Evolutionary conservation across 2,329 filamentous ascomycete species (phyloP).

Genomic region (Polytolypa hystricis): DNA sequence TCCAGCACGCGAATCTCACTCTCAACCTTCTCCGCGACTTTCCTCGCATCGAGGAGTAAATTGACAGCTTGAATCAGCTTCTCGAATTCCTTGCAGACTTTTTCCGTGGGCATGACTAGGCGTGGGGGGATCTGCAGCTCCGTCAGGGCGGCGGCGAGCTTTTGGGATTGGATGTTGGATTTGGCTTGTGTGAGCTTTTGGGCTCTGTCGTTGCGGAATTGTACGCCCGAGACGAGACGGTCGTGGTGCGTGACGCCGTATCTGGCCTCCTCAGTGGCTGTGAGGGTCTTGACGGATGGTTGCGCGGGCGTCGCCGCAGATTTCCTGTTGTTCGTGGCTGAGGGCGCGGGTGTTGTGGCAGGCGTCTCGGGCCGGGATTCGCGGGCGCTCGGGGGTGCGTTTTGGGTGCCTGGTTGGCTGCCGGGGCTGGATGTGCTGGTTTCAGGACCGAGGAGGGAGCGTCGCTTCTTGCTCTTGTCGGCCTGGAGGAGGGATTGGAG

Average conservation of each 20-base stretch:
- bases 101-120: slow-evolving; percentile 40
- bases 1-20: slow-evolving; percentile 38
- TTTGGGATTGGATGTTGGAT: slow-evolving; percentile 39
- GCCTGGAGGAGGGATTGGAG: slow-evolving; percentile 71
- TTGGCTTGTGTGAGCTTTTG: slow-evolving; percentile 40
- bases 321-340: slow-evolving; percentile 26
- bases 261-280: slow-evolving; percentile 60
- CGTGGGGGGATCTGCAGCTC: slow-evolving; percentile 37
- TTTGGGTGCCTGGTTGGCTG: slow-evolving; percentile 40
- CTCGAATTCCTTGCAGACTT: slow-evolving; percentile 40
- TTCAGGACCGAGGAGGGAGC: slow-evolving; percentile 54
- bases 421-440: slow-evolving; percentile 38
- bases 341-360: slow-evolving; percentile 28
- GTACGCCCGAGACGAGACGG: slow-evolving; percentile 71
- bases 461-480: slow-evolving; percentile 84
- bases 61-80: slow-evolving; percentile 38
- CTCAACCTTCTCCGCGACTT: slow-evolving; percentile 37
- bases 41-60: slow-evolving; percentile 36
- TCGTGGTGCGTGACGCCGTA: slow-evolving; percentile 84
- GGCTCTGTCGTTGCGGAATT: slow-evolving; percentile 62
- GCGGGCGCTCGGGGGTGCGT: slow-evolving; percentile 24
- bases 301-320: slow-evolving; percentile 30
- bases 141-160: slow-evolving; percentile 36
- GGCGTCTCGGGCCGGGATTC: slow-evolving; percentile 20
- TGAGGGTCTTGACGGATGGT: slow-evolving; percentile 58